A percentile compares a stretch with the other conserved stretches of the same genome.
Conservation (phyloP, 1,284 basidiomycete species). For the Paramarasmius palmivorus region DNA sequence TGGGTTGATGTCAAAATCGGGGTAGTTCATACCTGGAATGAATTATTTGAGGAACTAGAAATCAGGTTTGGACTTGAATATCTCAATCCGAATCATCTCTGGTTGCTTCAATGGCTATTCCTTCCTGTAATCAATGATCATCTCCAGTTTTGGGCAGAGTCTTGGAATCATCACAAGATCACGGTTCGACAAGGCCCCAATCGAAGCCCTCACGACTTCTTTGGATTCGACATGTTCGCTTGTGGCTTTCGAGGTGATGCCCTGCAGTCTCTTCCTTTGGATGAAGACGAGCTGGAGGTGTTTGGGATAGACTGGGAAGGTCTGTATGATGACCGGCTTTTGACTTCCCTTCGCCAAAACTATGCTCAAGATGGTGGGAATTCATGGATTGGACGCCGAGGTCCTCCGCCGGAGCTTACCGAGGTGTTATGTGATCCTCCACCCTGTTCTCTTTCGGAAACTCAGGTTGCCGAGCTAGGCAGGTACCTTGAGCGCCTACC, state of each 20-base stretch:
- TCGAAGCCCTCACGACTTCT: conserved; percentile 24
- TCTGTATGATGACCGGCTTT: conserved; percentile 1
- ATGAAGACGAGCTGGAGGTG: conserved; percentile 16
- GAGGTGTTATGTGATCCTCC: not conserved
- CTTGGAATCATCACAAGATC: conserved; percentile 29
- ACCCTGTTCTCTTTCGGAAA: not conserved
- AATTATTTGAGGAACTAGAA: conserved; percentile 6
- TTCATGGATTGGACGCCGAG: not conserved
- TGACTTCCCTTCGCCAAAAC: not conserved
- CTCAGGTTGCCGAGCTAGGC: too few relatives aligned
- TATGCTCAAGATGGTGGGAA: not conserved
- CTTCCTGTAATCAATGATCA: conserved; percentile 25
- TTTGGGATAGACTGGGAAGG: conserved; percentile 29
- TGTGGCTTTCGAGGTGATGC: conserved; percentile 20
- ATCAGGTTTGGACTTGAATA: conserved; percentile 1
- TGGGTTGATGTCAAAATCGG: conserved; percentile 10
- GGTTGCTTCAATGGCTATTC: conserved; percentile 31
- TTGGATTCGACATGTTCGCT: conserved; percentile 24
- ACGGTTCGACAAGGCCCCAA: conserved; percentile 14
- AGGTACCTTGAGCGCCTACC: too few relatives aligned
- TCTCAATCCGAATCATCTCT: conserved; percentile 15
- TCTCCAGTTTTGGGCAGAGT: conserved; percentile 18
- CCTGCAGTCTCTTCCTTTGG: not conserved
- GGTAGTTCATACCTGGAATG: conserved; percentile 1
- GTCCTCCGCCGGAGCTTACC: not conserved